Conservation (phyloP, 2,329 filamentous ascomycete genomes). For the Aureobasidium subglaciale region DNA sequence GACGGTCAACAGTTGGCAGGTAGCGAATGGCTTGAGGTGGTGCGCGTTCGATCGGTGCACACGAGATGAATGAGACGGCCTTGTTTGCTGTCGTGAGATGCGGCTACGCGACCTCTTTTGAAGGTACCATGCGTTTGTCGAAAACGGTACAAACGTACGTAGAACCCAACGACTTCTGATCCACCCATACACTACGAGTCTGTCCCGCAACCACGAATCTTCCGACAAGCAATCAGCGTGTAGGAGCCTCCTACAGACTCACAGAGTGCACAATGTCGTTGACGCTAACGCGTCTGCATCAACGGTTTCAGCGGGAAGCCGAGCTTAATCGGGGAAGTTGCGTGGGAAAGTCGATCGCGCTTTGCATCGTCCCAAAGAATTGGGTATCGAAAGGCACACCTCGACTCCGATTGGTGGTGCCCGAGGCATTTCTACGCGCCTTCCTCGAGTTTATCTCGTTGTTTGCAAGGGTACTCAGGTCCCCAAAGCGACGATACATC, state of each 20-base stretch:
- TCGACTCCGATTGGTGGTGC: neutral
- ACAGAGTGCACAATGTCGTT: conserved; percentile 9
- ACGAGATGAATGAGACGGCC: conserved; percentile 3
- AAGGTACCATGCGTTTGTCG: conserved; percentile 11
- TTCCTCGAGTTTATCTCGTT: conserved; percentile 3
- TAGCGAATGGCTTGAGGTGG: neutral
- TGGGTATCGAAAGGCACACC: neutral
- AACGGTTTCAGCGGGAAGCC: conserved; percentile 2
- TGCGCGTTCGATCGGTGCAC: neutral
- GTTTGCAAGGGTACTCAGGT: conserved; percentile 3
- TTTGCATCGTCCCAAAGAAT: neutral
- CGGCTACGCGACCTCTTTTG: conserved; percentile 4
- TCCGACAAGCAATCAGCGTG: conserved; percentile 4
- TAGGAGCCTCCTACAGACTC: conserved; percentile 6
- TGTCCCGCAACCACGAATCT: conserved; percentile 6
- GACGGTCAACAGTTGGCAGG: conserved; percentile 12
- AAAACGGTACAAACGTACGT: conserved; percentile 12
- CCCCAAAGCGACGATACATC: neutral
- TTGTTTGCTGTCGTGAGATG: conserved; percentile 4
- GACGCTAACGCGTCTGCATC: neutral
- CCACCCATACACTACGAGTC: conserved; percentile 6
- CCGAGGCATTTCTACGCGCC: neutral
- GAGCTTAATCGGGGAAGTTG: conserved; percentile 1
- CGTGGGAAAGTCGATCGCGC: conserved; percentile 9
- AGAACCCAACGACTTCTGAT: neutral